These are phyloP conservation scores for Taphrina wiesneri DNA, from an alignment of 1,139 yeast species.

Conservation along the genomic window DNA sequence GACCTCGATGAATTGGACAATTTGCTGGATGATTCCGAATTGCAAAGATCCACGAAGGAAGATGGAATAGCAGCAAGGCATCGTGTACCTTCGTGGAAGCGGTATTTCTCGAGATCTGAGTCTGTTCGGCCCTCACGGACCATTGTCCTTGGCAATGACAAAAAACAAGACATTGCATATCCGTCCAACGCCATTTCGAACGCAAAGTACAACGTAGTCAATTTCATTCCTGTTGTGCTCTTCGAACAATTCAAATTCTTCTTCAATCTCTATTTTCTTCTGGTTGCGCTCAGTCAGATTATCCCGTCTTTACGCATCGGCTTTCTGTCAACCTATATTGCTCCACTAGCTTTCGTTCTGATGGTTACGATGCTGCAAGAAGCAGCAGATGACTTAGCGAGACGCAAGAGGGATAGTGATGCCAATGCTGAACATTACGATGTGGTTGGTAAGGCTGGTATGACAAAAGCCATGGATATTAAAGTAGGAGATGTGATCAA, in stretches of 20 bases:
- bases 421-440: constrained; percentile 82
- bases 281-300: constrained; percentile 92
- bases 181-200: constrained; percentile 86
- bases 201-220: constrained; percentile 86
- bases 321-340: constrained; percentile 85
- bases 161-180: constrained; percentile 43
- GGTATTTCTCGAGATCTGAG: background rate
- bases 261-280: constrained; percentile 83
- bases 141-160: background rate
- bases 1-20: constrained; percentile 13
- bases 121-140: background rate
- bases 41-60: background rate
- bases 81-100: background rate
- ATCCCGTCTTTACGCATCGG: constrained; percentile 93
- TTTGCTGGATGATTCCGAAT: background rate
- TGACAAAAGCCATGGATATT: constrained; percentile 64
- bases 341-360: constrained; percentile 89
- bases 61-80: background rate
- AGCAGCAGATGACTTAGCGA: constrained; percentile 87
- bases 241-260: constrained; percentile 97
- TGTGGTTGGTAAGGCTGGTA: constrained; percentile 53
- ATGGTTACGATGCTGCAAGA: constrained; percentile 93
- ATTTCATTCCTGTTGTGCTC: constrained; percentile 83
- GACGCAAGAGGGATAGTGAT: constrained; percentile 86
- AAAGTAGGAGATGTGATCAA: constrained; percentile 85